Evolutionary conservation across 495 filamentous ascomycete species (phyloP), one percentile per base, ranked within the genome.

Genomic region (Penicillium atrosanguineum): DNA sequence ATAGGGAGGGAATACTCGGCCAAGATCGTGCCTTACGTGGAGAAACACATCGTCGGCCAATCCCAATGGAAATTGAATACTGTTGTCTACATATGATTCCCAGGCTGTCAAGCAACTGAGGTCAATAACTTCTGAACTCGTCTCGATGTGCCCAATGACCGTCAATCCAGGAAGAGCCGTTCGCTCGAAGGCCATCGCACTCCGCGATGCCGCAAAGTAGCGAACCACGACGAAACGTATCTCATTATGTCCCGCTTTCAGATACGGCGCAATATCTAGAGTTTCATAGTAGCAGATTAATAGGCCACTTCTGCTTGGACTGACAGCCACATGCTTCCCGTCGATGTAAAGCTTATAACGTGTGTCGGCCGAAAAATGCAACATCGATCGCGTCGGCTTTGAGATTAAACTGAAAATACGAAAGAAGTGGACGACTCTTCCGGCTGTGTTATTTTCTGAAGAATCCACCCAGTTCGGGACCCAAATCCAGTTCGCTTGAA

Each of bases 211-310:
- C 12, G 63, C 61, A 56, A 70, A 74, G 42, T 71, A 72, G 0
- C 69, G 64, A 0, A 72, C 6, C 0, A 74, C 69, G 2, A 60
- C 46, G 28, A 72, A 61, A 0, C n/a, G 36, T 7, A 74, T 53
- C 15, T 63, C 59, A 64, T 74, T 72, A 0, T 57, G 11, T 1
- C 71, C 71, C 3, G 39, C 16, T 4, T 48, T 49, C 1, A 72
- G 55, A 48, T 61, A 69, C 1, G 66, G 51, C 19, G 66, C 58
- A 41, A 74, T 72, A 45, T 74, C 69, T 6, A 71, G 39, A 3
- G 64, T 65, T 38, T 74, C 71, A 52, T 72, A 74, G 31, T 72
- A 69, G 69, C 71, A 74, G 12, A 71, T 72, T 23, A 59, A 59
- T 0, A 61, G 69, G 45, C 63, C 68, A 37, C 70, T 63, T 34